Percentiles rank a stretch among this genome's conserved stretches.
phyloP scores from a whole-genome alignment of 1,284 basidiomycete genomes.

The Xerocomus amazonicus region DNA sequence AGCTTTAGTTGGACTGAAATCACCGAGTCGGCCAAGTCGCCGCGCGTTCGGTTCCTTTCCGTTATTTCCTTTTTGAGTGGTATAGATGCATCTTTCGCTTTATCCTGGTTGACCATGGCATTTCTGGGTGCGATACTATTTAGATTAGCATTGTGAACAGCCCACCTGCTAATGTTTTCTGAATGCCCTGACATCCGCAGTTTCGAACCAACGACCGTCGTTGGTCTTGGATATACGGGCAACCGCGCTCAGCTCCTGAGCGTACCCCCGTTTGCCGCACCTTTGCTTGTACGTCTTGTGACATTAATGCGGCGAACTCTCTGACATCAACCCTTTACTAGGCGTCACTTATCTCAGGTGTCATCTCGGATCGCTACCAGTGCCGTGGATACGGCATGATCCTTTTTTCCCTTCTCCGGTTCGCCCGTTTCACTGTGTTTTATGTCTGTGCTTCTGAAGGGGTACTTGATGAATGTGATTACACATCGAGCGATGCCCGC shows the following conservation, averaged over 20 bases:
- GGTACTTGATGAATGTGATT: neutral
- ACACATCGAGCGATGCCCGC: neutral
- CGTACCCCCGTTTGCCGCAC: slow-evolving; percentile 45
- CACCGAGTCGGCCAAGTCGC: slow-evolving; percentile 35
- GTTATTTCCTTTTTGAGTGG: slow-evolving; percentile 28
- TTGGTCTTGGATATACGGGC: slow-evolving; percentile 41
- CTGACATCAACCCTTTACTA: no score
- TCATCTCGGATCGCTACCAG: neutral
- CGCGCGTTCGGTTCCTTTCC: slow-evolving; percentile 31
- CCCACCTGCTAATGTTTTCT: neutral
- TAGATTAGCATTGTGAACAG: slow-evolving; percentile 35
- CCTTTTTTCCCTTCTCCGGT: neutral
- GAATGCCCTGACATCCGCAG: slow-evolving; percentile 26
- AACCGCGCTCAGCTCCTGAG: slow-evolving; percentile 47
- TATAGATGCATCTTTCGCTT: slow-evolving; percentile 5
- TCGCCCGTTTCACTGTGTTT: neutral
- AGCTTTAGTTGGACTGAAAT: slow-evolving; percentile 39
- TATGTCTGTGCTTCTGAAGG: neutral
- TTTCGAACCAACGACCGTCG: slow-evolving; percentile 54
- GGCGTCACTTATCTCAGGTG: neutral
- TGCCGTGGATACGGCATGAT: slow-evolving; percentile 1
- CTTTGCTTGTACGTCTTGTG: slow-evolving; percentile 36
- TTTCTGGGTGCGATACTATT: slow-evolving; percentile 38
- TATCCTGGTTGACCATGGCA: slow-evolving; percentile 10
- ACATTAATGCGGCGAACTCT: no score